Base-by-base conservation (phyloP, 192 early-diverging fungal species). In the Linderina pennispora region DNA sequence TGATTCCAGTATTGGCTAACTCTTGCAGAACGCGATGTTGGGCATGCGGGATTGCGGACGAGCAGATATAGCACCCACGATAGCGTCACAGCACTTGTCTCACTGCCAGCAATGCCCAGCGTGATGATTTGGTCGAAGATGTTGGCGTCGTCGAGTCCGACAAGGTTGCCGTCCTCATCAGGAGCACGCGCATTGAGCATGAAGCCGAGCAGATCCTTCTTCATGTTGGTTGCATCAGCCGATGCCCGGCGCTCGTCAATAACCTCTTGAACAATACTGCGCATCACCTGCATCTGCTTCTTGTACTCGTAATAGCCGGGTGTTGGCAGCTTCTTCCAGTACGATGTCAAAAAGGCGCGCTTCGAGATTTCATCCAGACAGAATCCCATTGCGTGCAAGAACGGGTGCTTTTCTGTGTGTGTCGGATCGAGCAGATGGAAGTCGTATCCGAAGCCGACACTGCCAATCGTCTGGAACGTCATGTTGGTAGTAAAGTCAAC, bases 91-190 rank as follows among this genome's bases (percentile, higher is more conserved):
- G 67, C 70, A 5, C 74, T 80, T 10, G 78, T 82, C 33, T 77
- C 67, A 40, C 79, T 75, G 8, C 74, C 80, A 16, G 80, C 80
- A 50, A 82, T 80, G 50, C 80, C 45, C 40, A 82, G 79, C 4
- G 78, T 80, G 40, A 80, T 66, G 16, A 82, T 76, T 50, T 82
- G 76, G 58, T 82, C 80, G 38, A 77, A 72, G 33, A 82, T 82
- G 14, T 52, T 48, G 33, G 80, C 75, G 28, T 31, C 28, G 3
- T 38, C 38, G 1, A 76, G 36, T 16, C 37, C 35, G 9, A n/a
- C 21, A 45, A 62, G 50, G 10, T 47, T 36, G 25, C 47, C 42
- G 15, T 62, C 45, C 8, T 53, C 49, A 16, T 75, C 45, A 13
- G 62, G 51, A 25, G 55, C 65, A 5, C 50, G 42, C n/a, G 75